Base-by-base conservation (phyloP, 208 protist genomes). In the Novymonas esmeraldas region DNA sequence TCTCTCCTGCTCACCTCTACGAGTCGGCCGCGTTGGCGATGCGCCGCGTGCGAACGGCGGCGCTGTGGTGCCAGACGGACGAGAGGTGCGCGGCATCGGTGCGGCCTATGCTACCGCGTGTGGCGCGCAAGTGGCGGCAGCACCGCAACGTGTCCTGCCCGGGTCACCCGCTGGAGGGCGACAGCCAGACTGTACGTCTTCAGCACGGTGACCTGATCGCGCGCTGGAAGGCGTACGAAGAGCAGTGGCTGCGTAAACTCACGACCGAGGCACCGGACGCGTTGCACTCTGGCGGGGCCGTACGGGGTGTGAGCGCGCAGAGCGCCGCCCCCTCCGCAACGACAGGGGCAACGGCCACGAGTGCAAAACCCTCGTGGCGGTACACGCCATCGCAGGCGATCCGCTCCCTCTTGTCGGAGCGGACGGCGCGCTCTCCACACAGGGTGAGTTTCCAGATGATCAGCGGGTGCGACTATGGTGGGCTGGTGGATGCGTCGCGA, bases 1-100 rank as follows among this genome's bases (percentile, higher is more conserved):
- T 77, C 18, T 81, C 64, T 2, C 54, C 60, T 7, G 45, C 50
- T 1, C 60, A 81, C 33, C 51, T 77, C 2, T 81, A 77, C 64
- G 60, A 61, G 11, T 48, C 46, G 13, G 72, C 67, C 57, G 61
- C 76, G 0, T 44, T 81, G 60, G 70, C 70, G 6, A 52, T 73
- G 46, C 76, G 70, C 24, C 69, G 76, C 9, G 52, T 65, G 16
- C 52, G 50, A 0, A 20, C 22, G 36, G 58, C 39, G 29, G 51
- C 54, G 16, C 45, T 70, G 33, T 70, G 64, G 64, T 61, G 64
- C 34, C 52, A 52, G 22, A 60, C 31, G 1, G 42, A 70, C 14
- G 29, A 13, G 26, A 24, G 33, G 14, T 70, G 64, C 14, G 54
- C 34, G 3, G 64, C 42, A 29, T 34, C 52, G n/a, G 6, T 70